Evolutionary conservation across 1,139 yeast species (phyloP).

Genomic region (Cylindricascospora bacillispora): DNA sequence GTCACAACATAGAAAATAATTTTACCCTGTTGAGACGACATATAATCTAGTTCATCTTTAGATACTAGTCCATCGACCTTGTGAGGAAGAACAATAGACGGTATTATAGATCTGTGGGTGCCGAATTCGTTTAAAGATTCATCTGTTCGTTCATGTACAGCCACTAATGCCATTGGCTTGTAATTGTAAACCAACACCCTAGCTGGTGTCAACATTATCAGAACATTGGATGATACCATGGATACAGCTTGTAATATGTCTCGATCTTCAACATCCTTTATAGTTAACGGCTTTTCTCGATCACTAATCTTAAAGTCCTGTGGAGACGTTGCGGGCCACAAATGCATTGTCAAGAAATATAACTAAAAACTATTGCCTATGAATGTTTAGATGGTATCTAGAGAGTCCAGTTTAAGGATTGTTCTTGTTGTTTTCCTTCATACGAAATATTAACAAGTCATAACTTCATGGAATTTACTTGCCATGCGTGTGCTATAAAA

Average conservation of each 20-base stretch:
- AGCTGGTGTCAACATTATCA: conserved; percentile 18
- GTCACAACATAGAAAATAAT: conserved; percentile 20
- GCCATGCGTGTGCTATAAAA: too few species aligned
- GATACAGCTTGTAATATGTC: conserved; percentile 12
- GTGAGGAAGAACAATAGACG: conserved; percentile 11
- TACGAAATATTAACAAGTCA: too few species aligned
- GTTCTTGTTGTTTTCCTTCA: too few species aligned
- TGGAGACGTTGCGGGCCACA: conserved; percentile 21
- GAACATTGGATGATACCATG: conserved; percentile 15
- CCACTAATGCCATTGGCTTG: conserved; percentile 30
- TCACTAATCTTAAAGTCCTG: conserved; percentile 9
- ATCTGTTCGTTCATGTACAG: conserved; percentile 30
- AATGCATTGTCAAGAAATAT: conserved; percentile 13
- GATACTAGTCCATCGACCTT: conserved; percentile 14
- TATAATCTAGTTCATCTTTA: conserved; percentile 7
- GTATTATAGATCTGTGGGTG: conserved; percentile 20
- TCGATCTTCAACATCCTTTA: conserved; percentile 5
- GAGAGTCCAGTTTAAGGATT: too few species aligned
- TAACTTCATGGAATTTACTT: too few species aligned
- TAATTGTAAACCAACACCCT: conserved; percentile 22
- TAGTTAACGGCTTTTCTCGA: conserved; percentile 4
- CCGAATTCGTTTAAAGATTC: conserved; percentile 31
- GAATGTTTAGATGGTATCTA: too few species aligned
- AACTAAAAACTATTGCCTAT: too few species aligned
- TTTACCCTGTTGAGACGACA: conserved; percentile 13